These are phyloP conservation scores for Aspergillus fructus DNA, from an alignment of 2,329 filamentous ascomycete species.

Conservation along the genomic window DNA sequence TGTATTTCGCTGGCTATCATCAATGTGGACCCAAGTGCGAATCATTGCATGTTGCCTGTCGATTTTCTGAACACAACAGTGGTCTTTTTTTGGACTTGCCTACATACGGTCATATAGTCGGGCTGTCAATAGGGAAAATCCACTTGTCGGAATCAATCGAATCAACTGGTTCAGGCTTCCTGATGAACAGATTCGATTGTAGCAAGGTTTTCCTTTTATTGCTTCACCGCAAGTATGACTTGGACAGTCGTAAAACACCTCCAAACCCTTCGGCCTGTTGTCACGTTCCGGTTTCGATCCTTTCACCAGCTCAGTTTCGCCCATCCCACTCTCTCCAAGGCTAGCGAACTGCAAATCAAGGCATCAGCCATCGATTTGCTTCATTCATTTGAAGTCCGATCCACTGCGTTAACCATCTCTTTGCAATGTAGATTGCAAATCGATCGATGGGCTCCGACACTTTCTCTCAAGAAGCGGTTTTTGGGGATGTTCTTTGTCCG, in stretches of 20 bases:
- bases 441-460: slow-evolving; percentile 58
- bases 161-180: slow-evolving; percentile 23
- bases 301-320: slow-evolving; percentile 4
- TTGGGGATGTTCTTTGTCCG: slow-evolving; percentile 96
- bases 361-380: slow-evolving; percentile 54
- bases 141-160: slow-evolving; percentile 59
- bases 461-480: slow-evolving; percentile 65
- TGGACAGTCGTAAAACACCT: slow-evolving; percentile 29
- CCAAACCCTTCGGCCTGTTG: slow-evolving; percentile 35
- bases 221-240: slow-evolving; percentile 42
- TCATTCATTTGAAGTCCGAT: slow-evolving; percentile 49
- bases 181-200: slow-evolving; percentile 33
- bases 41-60: slow-evolving; percentile 17
- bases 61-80: slow-evolving; percentile 37
- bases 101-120: slow-evolving; percentile 47
- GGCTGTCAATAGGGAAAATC: slow-evolving; percentile 32
- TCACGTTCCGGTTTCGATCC: slow-evolving; percentile 36
- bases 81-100: slow-evolving; percentile 25
- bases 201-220: slow-evolving; percentile 56
- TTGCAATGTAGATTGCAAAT: slow-evolving; percentile 52
- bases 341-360: slow-evolving; percentile 52
- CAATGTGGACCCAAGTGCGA: slow-evolving; percentile 17
- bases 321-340: slow-evolving; percentile 4
- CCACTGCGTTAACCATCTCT: slow-evolving; percentile 68
- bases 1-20: slow-evolving; percentile 45